Base-by-base conservation (phyloP, 768 basidiomycete species). In the Boletus sp. region DNA sequence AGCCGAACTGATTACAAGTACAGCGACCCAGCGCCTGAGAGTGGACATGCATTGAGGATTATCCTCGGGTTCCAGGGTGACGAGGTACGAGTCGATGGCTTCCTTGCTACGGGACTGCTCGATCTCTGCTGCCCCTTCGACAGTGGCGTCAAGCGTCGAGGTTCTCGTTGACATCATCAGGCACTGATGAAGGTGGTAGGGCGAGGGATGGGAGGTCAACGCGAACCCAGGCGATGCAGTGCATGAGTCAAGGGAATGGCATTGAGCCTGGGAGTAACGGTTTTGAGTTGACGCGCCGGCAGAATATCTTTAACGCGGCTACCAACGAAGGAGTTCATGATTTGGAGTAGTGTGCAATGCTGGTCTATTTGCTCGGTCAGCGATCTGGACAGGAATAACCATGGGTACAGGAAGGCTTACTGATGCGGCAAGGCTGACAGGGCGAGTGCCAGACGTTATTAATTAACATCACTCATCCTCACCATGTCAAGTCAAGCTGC, bases 11-110 rank as follows among this genome's bases (percentile, higher is more conserved):
- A 83, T 80, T 7, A 76, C 70, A 3, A 74, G 53, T 7, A 83
- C 77, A 7, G 73, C 68, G 25, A 77, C 50, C 82, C 82, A 83
- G 58, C 80, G 81, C 57, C 72, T 74, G 25, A 72, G 29, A 0
- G 56, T 50, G 17, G 79, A 63, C 34, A 77, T 65, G 32, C 70
- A 60, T 49, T 79, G 74, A 0, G 80, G 79, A 53, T 78, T 54
- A 39, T 81, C 79, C 14, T 69, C 55, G 4, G 64, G 61, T 2
- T 79, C 76, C 15, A 83, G 62, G 17, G 64, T 59, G 13, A 80
- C 77, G 34, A 66, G 62, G 39, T 58, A 59, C 11, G 56, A 13
- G 44, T 63, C 56, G 45, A 55, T 37, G 33, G 7, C 17, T 29
- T 48, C 54, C 42, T 59, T 47, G 21, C 13, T 29, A n/a, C 41